phyloP scores from a whole-genome alignment of 2,329 filamentous ascomycete species.

The Colletotrichum endophyticum region DNA sequence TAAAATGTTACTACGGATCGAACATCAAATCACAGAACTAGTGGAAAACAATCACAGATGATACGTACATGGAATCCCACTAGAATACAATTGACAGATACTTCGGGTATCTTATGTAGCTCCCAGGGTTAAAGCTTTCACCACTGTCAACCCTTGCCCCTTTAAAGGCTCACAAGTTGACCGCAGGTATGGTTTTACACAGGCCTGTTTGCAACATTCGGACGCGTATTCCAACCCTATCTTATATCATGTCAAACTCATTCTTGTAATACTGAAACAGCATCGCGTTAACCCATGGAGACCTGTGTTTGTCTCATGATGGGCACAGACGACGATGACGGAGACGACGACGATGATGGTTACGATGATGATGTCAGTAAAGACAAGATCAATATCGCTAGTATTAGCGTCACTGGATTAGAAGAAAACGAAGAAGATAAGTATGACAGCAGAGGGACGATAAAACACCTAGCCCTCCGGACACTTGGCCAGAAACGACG shows the following conservation, averaged over 20 bases:
- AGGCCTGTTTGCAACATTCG: background rate
- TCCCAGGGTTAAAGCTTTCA: background rate
- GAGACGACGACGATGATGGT: too few relatives aligned
- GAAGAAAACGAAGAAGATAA: too few relatives aligned
- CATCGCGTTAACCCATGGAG: too few relatives aligned
- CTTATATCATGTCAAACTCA: background rate
- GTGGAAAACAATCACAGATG: background rate
- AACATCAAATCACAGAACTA: background rate
- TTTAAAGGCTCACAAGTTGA: background rate
- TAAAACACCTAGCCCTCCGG: too few relatives aligned
- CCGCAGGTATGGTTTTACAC: background rate
- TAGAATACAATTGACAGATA: background rate
- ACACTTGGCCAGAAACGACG: too few relatives aligned
- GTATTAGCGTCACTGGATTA: too few relatives aligned
- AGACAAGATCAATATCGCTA: too few relatives aligned
- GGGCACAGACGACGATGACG: too few relatives aligned
- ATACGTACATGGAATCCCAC: background rate
- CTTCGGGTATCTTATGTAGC: background rate
- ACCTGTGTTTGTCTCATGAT: too few relatives aligned
- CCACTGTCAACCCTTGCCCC: background rate
- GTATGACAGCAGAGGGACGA: too few relatives aligned
- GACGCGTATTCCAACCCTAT: accelerated
- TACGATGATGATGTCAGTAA: too few relatives aligned
- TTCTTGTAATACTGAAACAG: background rate
- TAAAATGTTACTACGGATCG: background rate